A percentile compares a stretch with the other conserved stretches of the same genome.
Conservation (phyloP, 2,329 filamentous ascomycete genomes). For the Macrophomina tecta region DNA sequence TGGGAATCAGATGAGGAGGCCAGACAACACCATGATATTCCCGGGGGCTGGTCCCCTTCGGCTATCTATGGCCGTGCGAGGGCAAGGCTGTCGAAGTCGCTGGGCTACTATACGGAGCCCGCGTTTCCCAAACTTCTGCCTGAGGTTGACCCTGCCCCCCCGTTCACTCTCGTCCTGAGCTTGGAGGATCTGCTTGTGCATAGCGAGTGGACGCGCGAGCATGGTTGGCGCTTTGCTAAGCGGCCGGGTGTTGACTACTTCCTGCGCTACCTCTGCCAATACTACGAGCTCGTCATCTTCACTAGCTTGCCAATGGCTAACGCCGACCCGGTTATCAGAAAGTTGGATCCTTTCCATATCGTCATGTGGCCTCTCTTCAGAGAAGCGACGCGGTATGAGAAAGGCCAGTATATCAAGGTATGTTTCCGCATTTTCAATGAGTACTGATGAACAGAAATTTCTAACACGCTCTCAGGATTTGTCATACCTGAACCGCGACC, state of each 20-base stretch:
- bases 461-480: conserved; percentile 71
- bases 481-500: conserved; percentile 94
- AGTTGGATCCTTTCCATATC: conserved; percentile 93
- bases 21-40: conserved; percentile 69
- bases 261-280: conserved; percentile 92
- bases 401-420: conserved; percentile 96
- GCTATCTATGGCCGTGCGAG: conserved; percentile 82
- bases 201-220: conserved; percentile 91
- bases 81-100: conserved; percentile 74
- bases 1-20: conserved; percentile 82
- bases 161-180: conserved; percentile 90
- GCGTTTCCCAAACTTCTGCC: conserved; percentile 93
- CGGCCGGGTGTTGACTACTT: conserved; percentile 97
- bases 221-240: conserved; percentile 95
- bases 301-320: conserved; percentile 84
- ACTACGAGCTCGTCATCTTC: conserved; percentile 97
- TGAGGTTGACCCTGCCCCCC: conserved; percentile 78
- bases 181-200: conserved; percentile 94
- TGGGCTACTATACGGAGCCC: conserved; percentile 95
- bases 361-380: conserved; percentile 94
- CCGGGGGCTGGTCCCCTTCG: conserved; percentile 76
- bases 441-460: neutral
- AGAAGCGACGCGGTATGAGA: conserved; percentile 96
- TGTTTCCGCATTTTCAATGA: conserved; percentile 30
- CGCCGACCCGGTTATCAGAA: conserved; percentile 86